Evolutionary conservation across 2,329 filamentous ascomycete species (phyloP), one percentile per base, ranked within the genome.

Genomic region (Aspergillus vadensis): DNA sequence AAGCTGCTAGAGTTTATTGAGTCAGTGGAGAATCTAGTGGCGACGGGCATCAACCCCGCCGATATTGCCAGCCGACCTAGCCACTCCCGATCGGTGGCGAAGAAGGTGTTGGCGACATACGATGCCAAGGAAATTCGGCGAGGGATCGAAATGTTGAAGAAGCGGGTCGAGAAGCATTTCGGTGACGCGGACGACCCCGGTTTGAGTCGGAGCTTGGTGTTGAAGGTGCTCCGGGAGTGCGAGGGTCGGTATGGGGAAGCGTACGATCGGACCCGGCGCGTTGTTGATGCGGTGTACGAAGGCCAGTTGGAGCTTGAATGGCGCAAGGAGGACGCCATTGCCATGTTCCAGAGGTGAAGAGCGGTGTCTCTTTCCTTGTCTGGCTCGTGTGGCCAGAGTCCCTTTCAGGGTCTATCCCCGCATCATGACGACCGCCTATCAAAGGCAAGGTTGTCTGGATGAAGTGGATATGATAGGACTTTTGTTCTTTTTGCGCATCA

Each of bases 151-250:
- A 86, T 91, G 57, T 82, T 98, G 67, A 89, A 89, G 70, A 97
- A 96, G 80, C 86, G 94, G 53, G 91, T 98, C 1, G 94, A 98
- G 78, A 99, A 98, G 80, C 94, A 98, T 77, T 98, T 98, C 81
- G 92, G 92, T 47, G 92, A 96, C 67, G 90, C 88, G 5, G 92
- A 96, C 67, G 90, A 93, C 64, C 86, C 87, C 58, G 85, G 80
- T 21, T 80, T 89, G 57, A 89, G 86, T 68, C 77, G 83, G 7
- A 82, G 80, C 55, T 71, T 89, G 54, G 84, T 88, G 23, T 75
- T 76, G 48, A 85, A 86, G 72, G 86, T 89, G 27, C 77, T 85
- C 53, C 83, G 82, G 59, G 84, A 85, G 70, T 88, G 86, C 64
- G 85, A 87, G 73, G 74, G 74, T 38, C 80, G 80, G 43, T 89